Evolutionary conservation across 345 rosid species (phyloP).

Genomic region (Schrenkiella parvula): DNA sequence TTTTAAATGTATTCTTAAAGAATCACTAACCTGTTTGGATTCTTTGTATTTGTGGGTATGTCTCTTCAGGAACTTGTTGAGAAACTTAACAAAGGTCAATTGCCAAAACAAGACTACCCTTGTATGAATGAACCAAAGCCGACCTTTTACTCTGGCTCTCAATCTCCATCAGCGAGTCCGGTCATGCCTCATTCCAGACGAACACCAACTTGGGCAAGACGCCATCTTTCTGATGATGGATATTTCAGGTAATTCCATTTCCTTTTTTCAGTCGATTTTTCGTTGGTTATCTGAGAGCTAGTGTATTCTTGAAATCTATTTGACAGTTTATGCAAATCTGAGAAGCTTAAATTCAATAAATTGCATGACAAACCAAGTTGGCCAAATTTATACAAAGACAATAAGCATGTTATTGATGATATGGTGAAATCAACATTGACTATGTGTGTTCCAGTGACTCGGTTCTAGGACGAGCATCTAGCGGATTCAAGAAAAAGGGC

Average conservation of each 20-base stretch:
- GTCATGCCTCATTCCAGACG: slow-evolving; percentile 66
- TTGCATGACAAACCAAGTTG: background rate
- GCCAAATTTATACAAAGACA: background rate
- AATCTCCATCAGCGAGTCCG: slow-evolving; percentile 39
- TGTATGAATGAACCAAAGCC: slow-evolving; percentile 92
- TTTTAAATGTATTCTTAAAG: background rate
- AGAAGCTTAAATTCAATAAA: background rate
- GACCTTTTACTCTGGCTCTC: slow-evolving; percentile 57
- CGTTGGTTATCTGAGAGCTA: background rate
- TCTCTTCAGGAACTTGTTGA: slow-evolving; percentile 71
- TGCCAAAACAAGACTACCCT: slow-evolving; percentile 80
- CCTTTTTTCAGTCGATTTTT: background rate
- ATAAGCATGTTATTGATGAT: background rate
- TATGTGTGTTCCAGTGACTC: slow-evolving; percentile 58
- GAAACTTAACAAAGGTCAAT: slow-evolving; percentile 71
- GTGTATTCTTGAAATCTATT: background rate
- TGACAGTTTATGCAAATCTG: background rate
- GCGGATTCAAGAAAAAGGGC: slow-evolving; percentile 79
- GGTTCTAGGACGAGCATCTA: slow-evolving; percentile 61
- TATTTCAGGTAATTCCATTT: slow-evolving; percentile 57
- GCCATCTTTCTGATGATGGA: slow-evolving; percentile 71
- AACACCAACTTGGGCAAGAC: slow-evolving; percentile 71
- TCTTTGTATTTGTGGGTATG: background rate
- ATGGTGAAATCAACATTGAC: background rate
- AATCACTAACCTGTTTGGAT: background rate